Conservation (phyloP, 2,329 filamentous ascomycete species). For the Mariannaea elegans region DNA sequence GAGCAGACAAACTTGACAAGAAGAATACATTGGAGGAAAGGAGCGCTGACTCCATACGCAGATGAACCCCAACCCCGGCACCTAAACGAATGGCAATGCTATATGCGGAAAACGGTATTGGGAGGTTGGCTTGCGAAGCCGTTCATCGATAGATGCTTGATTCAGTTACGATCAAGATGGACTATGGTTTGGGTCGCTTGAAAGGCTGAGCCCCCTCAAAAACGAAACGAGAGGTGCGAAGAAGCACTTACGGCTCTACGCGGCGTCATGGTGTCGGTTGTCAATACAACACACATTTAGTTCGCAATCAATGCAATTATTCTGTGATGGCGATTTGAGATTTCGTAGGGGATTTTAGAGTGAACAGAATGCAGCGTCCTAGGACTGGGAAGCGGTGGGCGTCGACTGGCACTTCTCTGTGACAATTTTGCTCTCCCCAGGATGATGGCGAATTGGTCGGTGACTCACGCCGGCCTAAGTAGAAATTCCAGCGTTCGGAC, state of each 20-base stretch:
- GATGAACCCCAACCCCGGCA: constrained; percentile 89
- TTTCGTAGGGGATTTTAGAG: neutral
- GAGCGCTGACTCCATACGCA: constrained; percentile 48
- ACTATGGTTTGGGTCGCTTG: constrained; percentile 47
- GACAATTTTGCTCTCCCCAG: neutral
- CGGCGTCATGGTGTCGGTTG: constrained; percentile 54
- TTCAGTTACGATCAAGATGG: constrained; percentile 46
- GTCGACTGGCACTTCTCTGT: constrained; percentile 5
- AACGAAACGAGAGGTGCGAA: constrained; percentile 44
- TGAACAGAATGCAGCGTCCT: neutral
- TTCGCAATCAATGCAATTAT: constrained; percentile 34
- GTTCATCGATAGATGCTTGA: constrained; percentile 45
- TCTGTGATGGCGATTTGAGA: neutral
- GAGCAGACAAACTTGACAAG: constrained; percentile 42
- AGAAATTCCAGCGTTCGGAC: neutral
- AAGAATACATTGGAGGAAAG: neutral
- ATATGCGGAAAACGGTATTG: constrained; percentile 40
- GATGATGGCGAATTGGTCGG: constrained; percentile 20
- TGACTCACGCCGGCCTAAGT: constrained; percentile 33
- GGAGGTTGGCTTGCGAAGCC: constrained; percentile 44
- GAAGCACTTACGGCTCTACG: constrained; percentile 49
- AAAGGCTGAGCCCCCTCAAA: constrained; percentile 47
- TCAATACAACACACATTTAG: constrained; percentile 51
- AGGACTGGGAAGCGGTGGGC: constrained; percentile 23
- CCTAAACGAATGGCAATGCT: constrained; percentile 56